Evolutionary conservation across 2,329 filamentous ascomycete species (phyloP), one percentile per base, ranked within the genome.

Genomic region (Paecilomyces fulvus): DNA sequence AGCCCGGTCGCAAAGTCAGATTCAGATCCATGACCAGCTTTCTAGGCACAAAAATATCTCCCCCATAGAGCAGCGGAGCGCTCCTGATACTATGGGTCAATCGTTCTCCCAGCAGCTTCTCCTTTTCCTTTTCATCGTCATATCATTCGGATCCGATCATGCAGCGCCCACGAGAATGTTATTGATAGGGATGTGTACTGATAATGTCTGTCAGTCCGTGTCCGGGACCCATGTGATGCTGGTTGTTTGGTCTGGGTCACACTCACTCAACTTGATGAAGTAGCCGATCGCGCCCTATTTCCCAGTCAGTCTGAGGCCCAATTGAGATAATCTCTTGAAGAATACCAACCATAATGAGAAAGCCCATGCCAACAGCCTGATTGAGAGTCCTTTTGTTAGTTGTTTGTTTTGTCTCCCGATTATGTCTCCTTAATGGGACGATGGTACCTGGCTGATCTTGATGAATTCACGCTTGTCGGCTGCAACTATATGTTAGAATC

Each of bases 401-500:
- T 21, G 21, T 25, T 25, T n/a, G n/a, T n/a, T 6, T 14, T 37
- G 33, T 37, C 33, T 37, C n/a, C 14, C n/a, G 33, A 14, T 17
- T 14, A 37, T 37, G 14, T 17, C 33, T 37, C 33, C 33, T 37
- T 37, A n/a, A 37, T 4, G 33, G 3, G 33, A 8, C 14, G 2
- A n/a, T 37, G 14, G 33, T 37, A 37, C 81, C 71, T 83, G 81
- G 61, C 77, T 80, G 68, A 83, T 83, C 70, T 83, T 83, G 65
- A 83, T 75, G 68, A 83, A 83, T 69, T 83, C 80, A 64, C 80
- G 76, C 69, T 78, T 78, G 70, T 83, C 80, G 66, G 81, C 80
- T 83, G 61, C 52, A 57, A n/a, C 14, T 8, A 6, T n/a, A n/a
- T 14, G 33, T 37, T 64, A 62, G 48, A 10, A 14, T 23, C 3